A percentile compares a stretch with the other conserved stretches of the same genome.
These are phyloP conservation scores for Otatea glauca DNA, from an alignment of 176 grass and related monocot species.

Conservation along the genomic window DNA sequence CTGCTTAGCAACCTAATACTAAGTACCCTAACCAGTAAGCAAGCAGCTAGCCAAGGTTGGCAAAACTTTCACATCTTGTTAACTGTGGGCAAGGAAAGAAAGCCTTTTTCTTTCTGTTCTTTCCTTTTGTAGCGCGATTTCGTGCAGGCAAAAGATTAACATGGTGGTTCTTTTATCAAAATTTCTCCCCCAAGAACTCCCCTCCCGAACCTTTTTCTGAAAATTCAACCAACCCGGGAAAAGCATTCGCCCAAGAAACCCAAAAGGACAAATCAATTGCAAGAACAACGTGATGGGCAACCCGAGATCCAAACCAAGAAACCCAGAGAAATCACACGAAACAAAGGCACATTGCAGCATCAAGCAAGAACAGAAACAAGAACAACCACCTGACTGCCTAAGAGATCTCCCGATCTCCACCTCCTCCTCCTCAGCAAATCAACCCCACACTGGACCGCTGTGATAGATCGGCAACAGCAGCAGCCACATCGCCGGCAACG, in stretches of 20 bases:
- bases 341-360: conserved; percentile 22
- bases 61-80: conserved; percentile 30
- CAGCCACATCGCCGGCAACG: conserved; percentile 10
- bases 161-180: conserved; percentile 4
- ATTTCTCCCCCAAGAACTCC: not conserved
- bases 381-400: not conserved
- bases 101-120: not conserved
- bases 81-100: not conserved
- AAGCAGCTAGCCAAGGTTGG: conserved; percentile 30
- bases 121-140: conserved; percentile 10
- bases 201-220: not conserved
- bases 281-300: not conserved
- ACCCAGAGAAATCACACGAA: not conserved
- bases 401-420: conserved; percentile 37
- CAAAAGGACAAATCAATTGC: conserved; percentile 1
- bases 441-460: not conserved
- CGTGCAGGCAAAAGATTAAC: conserved; percentile 2
- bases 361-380: not conserved
- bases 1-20: conserved; percentile 13
- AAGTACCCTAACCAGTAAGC: not conserved
- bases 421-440: not conserved
- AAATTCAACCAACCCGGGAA: conserved; percentile 3
- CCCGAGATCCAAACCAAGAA: conserved; percentile 42
- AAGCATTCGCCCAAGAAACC: conserved; percentile 28
- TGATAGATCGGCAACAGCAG: not conserved